Evolutionary conservation across 805 yeast species (phyloP), one percentile per base, ranked within the genome.

Genomic region (Phaffomyces antillensis): DNA sequence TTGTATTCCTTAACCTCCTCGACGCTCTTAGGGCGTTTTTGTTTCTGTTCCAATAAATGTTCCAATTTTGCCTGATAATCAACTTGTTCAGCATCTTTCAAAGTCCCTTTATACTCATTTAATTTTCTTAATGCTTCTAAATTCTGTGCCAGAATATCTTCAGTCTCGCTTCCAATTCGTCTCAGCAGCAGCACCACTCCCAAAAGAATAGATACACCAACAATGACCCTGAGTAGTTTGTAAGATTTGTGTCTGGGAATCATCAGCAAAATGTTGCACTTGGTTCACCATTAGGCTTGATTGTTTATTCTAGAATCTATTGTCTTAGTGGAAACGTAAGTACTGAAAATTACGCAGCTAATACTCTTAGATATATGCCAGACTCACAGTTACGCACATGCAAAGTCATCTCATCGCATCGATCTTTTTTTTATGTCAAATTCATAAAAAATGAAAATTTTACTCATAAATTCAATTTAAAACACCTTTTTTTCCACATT

Each of bases 71-170:
- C 12, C 12, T 31, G 12, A 9, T 34, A 26, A 24, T 10, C 17
- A 11, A 13, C 11, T 17, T 40, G 34, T 24, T 33, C 17, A 10
- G 16, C 33, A 10, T 34, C 18, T 4, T 25, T 17, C 18, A 18
- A 28, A 8, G 23, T 8, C 18, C n/a, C 20, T 31, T 16, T 10
- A 24, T 24, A 18, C 7, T 39, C 37, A 25, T 36, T 36, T 8
- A 43, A 37, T 32, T 37, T 28, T 18, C 40, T 36, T n/a, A 43
- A 35, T 18, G 43, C 40, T 6, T 23, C 15, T 11, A 43, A 28
- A 28, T 43, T 43, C 35, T 36, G 37, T 10, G 40, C 37, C 20
- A 43, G n/a, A 5, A 35, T 32, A 31, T 43, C 46, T 17, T 39
- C 39, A 13, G 41, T 30, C n/a, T 39, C 37, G 9, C 18, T 28